These are phyloP conservation scores for Microdochium trichocladiopsis DNA, from an alignment of 2,329 filamentous ascomycete species.

Conservation along the genomic window DNA sequence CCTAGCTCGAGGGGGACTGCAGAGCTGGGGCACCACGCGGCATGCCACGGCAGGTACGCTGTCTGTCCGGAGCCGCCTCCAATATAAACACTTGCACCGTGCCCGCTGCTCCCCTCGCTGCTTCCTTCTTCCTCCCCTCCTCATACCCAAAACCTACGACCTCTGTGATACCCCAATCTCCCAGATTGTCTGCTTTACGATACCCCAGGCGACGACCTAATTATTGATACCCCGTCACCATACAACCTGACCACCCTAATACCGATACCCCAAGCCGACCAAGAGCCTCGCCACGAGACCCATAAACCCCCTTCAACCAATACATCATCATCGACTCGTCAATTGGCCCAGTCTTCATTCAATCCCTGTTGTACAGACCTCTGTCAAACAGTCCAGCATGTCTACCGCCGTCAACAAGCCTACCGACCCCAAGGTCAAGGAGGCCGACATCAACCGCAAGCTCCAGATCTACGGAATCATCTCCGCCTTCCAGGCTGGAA, in stretches of 20 bases:
- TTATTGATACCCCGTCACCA: not conserved
- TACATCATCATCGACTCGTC: too few species aligned
- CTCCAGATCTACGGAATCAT: constrained; percentile 91
- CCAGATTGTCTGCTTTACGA: not conserved
- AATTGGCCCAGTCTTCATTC: not conserved
- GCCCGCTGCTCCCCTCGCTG: not conserved
- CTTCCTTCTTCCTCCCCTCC: not conserved
- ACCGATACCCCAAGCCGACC: not conserved
- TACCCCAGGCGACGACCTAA: not conserved
- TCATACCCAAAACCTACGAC: not conserved
- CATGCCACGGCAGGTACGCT: not conserved
- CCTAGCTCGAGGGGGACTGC: too few species aligned
- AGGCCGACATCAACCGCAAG: constrained; percentile 85
- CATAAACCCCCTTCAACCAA: too few species aligned
- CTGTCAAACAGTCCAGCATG: not conserved
- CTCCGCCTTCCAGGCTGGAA: constrained; percentile 78
- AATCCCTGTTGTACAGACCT: not conserved
- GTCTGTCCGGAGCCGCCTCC: not conserved
- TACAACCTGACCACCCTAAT: not conserved
- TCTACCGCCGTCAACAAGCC: constrained; percentile 59
- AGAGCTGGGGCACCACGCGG: too few species aligned
- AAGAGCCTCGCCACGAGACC: too few species aligned
- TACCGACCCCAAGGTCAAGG: constrained; percentile 67
- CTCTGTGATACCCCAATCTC: not conserved
- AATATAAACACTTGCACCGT: not conserved